Conservation (phyloP, 169 alveolate genomes). For the Pseudocohnilembus persalinus region DNA sequence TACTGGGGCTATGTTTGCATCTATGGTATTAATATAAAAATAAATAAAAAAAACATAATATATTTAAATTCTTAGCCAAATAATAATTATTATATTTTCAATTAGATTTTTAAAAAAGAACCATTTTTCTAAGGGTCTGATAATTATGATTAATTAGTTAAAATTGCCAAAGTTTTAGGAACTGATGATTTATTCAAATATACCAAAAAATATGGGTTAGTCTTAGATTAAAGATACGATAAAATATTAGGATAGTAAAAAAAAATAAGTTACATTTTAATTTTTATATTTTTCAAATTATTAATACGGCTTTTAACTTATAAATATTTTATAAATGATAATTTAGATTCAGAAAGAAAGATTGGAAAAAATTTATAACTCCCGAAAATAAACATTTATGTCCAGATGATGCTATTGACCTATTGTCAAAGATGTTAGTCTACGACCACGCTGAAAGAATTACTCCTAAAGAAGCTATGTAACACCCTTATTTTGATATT, state of each 20-base stretch:
- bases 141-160: constrained; percentile 97
- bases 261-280: no score
- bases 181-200: constrained; percentile 65
- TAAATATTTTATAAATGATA: no score
- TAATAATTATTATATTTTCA: constrained; percentile 60
- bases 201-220: constrained; percentile 50
- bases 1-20: constrained; percentile 97
- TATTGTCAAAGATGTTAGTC: constrained; percentile 94
- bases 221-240: constrained; percentile 37
- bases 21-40: constrained; percentile 48
- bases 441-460: constrained; percentile 97
- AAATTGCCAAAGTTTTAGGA: constrained; percentile 97
- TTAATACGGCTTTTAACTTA: not conserved
- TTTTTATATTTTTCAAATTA: not conserved
- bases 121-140: constrained; percentile 96
- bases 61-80: constrained; percentile 78
- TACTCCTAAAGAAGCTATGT: constrained; percentile 97
- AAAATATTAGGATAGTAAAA: constrained; percentile 49
- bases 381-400: constrained; percentile 65
- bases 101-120: constrained; percentile 88
- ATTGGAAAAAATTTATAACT: constrained; percentile 64
- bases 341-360: constrained; percentile 44
- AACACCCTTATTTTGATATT: constrained; percentile 95
- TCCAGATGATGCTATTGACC: constrained; percentile 91
- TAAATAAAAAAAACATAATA: no score